Conservation (phyloP, 345 rosid genomes). For the Ceriops decandra region DNA sequence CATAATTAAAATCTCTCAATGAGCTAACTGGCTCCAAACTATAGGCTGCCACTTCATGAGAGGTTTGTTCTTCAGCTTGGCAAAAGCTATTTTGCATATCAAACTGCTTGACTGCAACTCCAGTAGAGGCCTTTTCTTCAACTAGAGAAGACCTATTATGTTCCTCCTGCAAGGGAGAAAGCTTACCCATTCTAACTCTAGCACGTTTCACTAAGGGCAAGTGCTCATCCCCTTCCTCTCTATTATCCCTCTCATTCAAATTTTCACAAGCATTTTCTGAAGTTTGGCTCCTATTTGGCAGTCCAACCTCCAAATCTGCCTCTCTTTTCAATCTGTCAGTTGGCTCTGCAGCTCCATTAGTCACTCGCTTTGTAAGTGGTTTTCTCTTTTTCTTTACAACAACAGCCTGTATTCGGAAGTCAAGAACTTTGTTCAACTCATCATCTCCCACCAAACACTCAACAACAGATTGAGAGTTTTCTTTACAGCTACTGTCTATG, state of each 20-base stretch:
- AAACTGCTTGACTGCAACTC: conserved; percentile 20
- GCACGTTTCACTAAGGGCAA: conserved; percentile 89
- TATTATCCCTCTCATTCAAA: conserved; percentile 34
- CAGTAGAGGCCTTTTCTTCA: conserved; percentile 41
- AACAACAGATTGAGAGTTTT: conserved; percentile 38
- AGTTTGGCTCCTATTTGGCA: conserved; percentile 32
- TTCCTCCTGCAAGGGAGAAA: conserved; percentile 39
- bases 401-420: conserved; percentile 61
- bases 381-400: conserved; percentile 74
- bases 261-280: conserved; percentile 38
- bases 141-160: conserved; percentile 25
- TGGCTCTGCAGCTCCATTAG: conserved; percentile 46
- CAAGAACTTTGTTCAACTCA: conserved; percentile 60
- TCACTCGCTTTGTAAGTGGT: conserved; percentile 47
- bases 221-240: conserved; percentile 88
- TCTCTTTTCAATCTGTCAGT: conserved; percentile 34
- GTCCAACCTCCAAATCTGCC: conserved; percentile 33
- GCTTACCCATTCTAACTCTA: conserved; percentile 83
- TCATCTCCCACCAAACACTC: conserved; percentile 53
- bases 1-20: conserved; percentile 24
- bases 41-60: conserved; percentile 6
- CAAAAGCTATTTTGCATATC: conserved; percentile 5
- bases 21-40: conserved; percentile 31
- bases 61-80: conserved; percentile 17
- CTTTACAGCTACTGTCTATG: conserved; percentile 54